Evolutionary conservation across 1,284 basidiomycete genomes (phyloP).

Genomic region (Phaffia rhodozyma): DNA sequence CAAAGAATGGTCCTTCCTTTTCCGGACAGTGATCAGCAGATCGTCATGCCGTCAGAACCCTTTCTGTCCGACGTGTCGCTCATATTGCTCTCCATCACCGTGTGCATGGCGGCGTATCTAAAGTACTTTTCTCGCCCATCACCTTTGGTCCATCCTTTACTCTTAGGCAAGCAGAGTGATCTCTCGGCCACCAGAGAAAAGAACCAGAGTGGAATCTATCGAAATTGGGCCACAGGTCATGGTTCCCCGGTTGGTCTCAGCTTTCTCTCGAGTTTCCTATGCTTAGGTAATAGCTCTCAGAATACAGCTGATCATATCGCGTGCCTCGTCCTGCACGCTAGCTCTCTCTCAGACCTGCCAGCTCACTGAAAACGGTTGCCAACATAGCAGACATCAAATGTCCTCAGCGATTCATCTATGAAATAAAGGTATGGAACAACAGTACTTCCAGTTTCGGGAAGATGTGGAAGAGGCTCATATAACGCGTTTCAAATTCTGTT

Average conservation of each 20-base stretch:
- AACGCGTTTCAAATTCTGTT: neutral
- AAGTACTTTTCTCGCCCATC: slow-evolving; percentile 28
- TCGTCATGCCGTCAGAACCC: neutral
- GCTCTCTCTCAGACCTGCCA: slow-evolving; percentile 32
- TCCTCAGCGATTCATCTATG: slow-evolving; percentile 26
- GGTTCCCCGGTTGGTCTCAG: slow-evolving; percentile 30
- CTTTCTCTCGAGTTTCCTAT: neutral
- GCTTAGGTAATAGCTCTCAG: no score
- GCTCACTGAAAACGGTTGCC: slow-evolving; percentile 28
- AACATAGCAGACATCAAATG: slow-evolving; percentile 22
- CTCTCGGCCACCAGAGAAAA: slow-evolving; percentile 28
- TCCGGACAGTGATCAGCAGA: no score
- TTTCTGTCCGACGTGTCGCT: slow-evolving; percentile 28
- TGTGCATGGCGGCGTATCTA: slow-evolving; percentile 27
- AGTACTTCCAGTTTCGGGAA: neutral
- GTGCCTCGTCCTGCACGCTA: slow-evolving; percentile 11
- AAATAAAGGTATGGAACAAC: slow-evolving; percentile 20
- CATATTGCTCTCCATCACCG: slow-evolving; percentile 26
- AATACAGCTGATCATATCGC: neutral
- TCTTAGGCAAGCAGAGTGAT: slow-evolving; percentile 35
- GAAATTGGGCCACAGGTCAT: slow-evolving; percentile 35
- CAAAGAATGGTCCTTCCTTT: no score
- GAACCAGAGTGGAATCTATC: slow-evolving; percentile 31
- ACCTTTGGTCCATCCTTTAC: slow-evolving; percentile 34
- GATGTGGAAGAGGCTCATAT: neutral